Base-by-base conservation (phyloP, 495 filamentous ascomycete genomes). In the Xylaria nigripes region DNA sequence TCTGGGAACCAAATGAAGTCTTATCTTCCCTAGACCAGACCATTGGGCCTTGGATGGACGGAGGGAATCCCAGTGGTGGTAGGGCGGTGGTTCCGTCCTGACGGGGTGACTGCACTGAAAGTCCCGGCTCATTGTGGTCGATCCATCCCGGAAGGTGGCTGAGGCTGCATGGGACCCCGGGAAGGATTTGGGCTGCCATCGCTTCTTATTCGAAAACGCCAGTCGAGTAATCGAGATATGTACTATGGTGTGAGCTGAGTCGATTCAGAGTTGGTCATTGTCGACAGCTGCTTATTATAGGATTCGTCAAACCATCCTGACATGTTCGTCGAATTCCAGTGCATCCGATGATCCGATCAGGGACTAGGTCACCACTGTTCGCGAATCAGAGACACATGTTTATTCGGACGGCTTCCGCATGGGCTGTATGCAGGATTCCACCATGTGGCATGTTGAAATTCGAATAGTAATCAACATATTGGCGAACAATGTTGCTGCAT, bases 171-270 rank as follows among this genome's bases (percentile, higher is more conserved):
- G 64, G 47, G 12, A 43, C 45, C 19, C 41, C 24, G 29, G 59
- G 44, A 49, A 45, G 43, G 42, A 55, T 50, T 47, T 56, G 52
- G 51, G 59, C 41, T 51, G 59, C 56, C 64, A 66, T 67, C 8
- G 40, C 51, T 50, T 32, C 36, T 19, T 0, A 13, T 36, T 34
- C 27, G 25, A 43, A 40, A 40, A 16, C 3, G 36, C 2, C 32
- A 29, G 7, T 32, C 21, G 24, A 12, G 4, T 16, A 29, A 25
- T 24, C n/a, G n/a, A 38, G 36, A 40, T 40, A 9, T 30, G 38
- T 44, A 25, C 1, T n/a, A 23, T 13, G n/a, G 22, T 45, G 50
- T 44, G 19, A n/a, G 34, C 45, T 48, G 24, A 32, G 16, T 36
- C 8, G 18, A 19, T 6, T 18, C n/a, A 12, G 19, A 15, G 22